Base-by-base conservation (phyloP, 345 rosid genomes). In the Eucalyptus cloeziana region DNA sequence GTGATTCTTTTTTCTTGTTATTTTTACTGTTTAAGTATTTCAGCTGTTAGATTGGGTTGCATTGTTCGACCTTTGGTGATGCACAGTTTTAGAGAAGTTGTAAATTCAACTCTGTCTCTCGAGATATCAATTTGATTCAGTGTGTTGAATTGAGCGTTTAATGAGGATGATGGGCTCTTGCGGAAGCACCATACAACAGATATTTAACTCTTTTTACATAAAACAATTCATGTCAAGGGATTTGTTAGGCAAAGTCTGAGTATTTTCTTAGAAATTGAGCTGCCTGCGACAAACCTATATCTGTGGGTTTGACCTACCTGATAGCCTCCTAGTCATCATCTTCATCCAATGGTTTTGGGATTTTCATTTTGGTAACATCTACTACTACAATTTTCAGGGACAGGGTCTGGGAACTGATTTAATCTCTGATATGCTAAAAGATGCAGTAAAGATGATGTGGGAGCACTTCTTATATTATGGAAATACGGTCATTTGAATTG, bases 371-470 rank as follows among this genome's bases (percentile, higher is more conserved):
- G 88, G 83, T 64, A 44, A 10, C 30, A 0, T 13, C 83, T 37
- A 10, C 45, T 37, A 10, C 27, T 71, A 37, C 17, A 7, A 52
- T 86, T 89, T 85, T 89, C 92, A 92, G 96, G 93, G 89, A 86
- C 56, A 52, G 16, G 86, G 87, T 33, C 91, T 89, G 30, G 91
- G 89, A 52, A 49, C 11, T 24, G 88, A 87, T 37, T 49, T 54
- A n/a, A 86, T 88, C 54, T 87, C 87, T 3, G 85, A 88, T 4
- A 88, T 91, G 92, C 94, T 94, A 13, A 86, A 91, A 69, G 94
- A 88, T 69, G 90, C 14, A 88, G 64, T 94, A 43, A 89, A 44
- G 85, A 47, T 93, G 92, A 89, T 94, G 86, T 93, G 95, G 95
- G 91, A 90, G 22, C 64, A 89, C 49, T 94, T 94, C 92, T 89